Conservation (phyloP, 2,329 filamentous ascomycete genomes). For the Aureobasidium melanogenum region DNA sequence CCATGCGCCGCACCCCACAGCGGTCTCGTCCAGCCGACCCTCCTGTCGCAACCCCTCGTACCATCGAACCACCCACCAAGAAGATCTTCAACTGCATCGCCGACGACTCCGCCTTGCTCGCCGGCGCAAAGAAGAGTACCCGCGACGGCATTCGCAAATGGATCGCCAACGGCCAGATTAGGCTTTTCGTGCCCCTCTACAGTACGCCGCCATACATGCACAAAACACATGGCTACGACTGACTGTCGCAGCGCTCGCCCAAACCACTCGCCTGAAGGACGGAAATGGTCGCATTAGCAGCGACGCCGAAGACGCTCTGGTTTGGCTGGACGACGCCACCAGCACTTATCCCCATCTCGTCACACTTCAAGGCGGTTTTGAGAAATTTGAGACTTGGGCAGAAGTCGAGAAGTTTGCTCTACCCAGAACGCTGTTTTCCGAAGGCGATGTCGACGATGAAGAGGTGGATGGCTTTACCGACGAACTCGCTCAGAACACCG, state of each 20-base stretch:
- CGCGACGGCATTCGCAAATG: slow-evolving; percentile 44
- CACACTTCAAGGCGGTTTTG: slow-evolving; percentile 39
- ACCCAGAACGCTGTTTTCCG: slow-evolving; percentile 40
- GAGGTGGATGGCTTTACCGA: slow-evolving; percentile 16
- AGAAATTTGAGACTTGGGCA: slow-evolving; percentile 39
- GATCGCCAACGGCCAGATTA: slow-evolving; percentile 40
- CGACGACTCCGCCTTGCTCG: slow-evolving; percentile 42
- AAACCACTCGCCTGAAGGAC: slow-evolving; percentile 15
- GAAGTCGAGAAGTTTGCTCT: slow-evolving; percentile 42
- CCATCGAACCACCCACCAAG: slow-evolving; percentile 19
- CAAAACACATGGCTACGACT: not conserved
- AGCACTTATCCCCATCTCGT: slow-evolving; percentile 34
- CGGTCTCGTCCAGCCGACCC: not conserved
- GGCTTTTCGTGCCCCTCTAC: slow-evolving; percentile 43
- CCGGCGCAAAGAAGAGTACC: slow-evolving; percentile 43
- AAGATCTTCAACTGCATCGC: slow-evolving; percentile 47
- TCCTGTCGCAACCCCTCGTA: not conserved
- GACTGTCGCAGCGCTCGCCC: slow-evolving; percentile 12
- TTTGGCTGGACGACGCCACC: slow-evolving; percentile 45
- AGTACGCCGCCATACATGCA: slow-evolving; percentile 29
- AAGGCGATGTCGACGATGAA: slow-evolving; percentile 35
- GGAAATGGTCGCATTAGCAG: slow-evolving; percentile 11
- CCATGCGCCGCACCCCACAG: slow-evolving; percentile 12
- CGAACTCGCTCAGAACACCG: slow-evolving; percentile 10
- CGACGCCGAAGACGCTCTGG: slow-evolving; percentile 31